Evolutionary conservation across 2,329 filamentous ascomycete genomes (phyloP), one percentile per base, ranked within the genome.

Genomic region (Xylariaceae sp.): DNA sequence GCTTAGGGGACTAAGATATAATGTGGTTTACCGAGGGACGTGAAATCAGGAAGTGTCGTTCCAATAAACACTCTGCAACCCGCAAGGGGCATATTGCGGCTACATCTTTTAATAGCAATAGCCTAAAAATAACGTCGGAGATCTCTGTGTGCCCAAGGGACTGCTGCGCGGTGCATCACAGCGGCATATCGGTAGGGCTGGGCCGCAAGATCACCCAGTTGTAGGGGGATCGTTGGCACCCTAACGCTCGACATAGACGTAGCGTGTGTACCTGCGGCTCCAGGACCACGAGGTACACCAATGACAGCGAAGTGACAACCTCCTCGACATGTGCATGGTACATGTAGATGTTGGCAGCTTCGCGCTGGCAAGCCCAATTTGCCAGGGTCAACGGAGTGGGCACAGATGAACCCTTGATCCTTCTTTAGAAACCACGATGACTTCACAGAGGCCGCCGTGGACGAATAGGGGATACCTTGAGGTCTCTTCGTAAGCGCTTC

Each of bases 41-140:
- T 22, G 12, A 19, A 11, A 19, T 38, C 16, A 49, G 42, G 50
- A 52, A 41, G 40, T 60, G 59, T 62, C 54, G 60, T 62, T 47
- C 44, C 56, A 55, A 55, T 60, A 60, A 61, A 53, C 55, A 55
- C 42, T 48, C 48, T 59, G 59, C 63, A 61, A 52, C 45, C 53
- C 52, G 51, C 50, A 35, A 52, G 53, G 50, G 55, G 57, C 62
- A 64, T 48, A 49, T 56, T 56, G 59, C 63, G 61, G 56, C 61
- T 63, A 51, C 47, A 46, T 50, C 62, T 60, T 57, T 61, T 57
- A 61, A 62, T 65, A 66, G 62, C 50, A 67, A 56, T 42, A 38
- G 43, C 49, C 60, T 59, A 62, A 62, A 63, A 64, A 62, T 60
- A 61, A 54, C 48, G 35, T 39, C 45, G 50, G 37, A 37, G 47